Evolutionary conservation across 1,284 basidiomycete species (phyloP).

Genomic region (Ustilago crameri): DNA sequence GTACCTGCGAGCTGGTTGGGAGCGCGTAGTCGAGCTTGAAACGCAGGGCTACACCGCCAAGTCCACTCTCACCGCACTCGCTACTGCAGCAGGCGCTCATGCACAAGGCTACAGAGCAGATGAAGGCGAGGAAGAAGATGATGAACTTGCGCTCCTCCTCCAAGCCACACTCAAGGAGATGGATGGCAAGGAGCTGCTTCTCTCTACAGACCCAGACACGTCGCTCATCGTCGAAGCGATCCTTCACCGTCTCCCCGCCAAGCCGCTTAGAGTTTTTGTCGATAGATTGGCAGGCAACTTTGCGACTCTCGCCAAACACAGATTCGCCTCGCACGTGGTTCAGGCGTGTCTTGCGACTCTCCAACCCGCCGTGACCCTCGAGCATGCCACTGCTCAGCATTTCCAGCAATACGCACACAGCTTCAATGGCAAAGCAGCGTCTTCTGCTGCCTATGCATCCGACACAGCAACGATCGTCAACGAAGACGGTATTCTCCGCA

Average conservation of each 20-base stretch:
- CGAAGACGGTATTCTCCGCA: conserved; percentile 52
- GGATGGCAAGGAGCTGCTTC: conserved; percentile 59
- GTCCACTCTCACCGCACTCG: conserved; percentile 23
- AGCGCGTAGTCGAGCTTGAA: conserved; percentile 42
- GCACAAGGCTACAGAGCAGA: conserved; percentile 11
- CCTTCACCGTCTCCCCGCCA: conserved; percentile 44
- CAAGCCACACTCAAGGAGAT: conserved; percentile 63
- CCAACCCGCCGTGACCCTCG: conserved; percentile 42
- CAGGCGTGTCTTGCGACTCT: conserved; percentile 52
- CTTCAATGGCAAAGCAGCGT: conserved; percentile 9
- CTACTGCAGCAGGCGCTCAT: conserved; percentile 5
- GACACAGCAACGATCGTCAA: conserved; percentile 45
- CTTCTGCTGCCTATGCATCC: conserved; percentile 24
- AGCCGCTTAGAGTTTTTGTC: conserved; percentile 61
- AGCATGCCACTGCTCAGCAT: conserved; percentile 25
- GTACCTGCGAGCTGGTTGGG: conserved; percentile 51
- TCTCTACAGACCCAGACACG: conserved; percentile 64
- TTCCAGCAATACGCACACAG: conserved; percentile 16
- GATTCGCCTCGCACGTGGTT: conserved; percentile 66
- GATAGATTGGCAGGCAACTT: conserved; percentile 62
- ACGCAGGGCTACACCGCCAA: conserved; percentile 29
- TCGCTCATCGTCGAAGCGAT: conserved; percentile 63
- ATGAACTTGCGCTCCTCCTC: conserved; percentile 57
- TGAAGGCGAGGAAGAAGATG: conserved; percentile 26
- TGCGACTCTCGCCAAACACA: conserved; percentile 51